A percentile compares a stretch with the other conserved stretches of the same genome.
Evolutionary conservation across 1,139 yeast genomes (phyloP).

Genomic region (Nadsonia starkeyi-henricii): DNA sequence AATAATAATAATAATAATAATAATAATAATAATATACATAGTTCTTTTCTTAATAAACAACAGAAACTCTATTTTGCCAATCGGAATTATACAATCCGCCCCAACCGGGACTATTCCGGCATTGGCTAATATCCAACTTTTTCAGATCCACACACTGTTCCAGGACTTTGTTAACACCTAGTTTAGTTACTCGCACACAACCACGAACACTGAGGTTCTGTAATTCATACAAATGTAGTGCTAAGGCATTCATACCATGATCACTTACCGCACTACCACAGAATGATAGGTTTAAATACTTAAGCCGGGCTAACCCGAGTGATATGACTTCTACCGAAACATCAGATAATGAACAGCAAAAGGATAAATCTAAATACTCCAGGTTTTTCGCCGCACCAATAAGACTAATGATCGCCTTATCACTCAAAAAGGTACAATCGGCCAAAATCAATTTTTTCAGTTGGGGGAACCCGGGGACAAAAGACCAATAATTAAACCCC

Average conservation of each 20-base stretch:
- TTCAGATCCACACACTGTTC: constrained; percentile 40
- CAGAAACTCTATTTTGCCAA: not conserved
- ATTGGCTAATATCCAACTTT: constrained; percentile 50
- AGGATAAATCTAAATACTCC: constrained; percentile 45
- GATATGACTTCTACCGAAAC: constrained; percentile 51
- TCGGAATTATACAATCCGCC: not conserved
- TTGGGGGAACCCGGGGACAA: constrained; percentile 36
- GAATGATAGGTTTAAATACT: constrained; percentile 45
- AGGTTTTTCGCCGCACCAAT: constrained; percentile 49
- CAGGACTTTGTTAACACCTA: constrained; percentile 55
- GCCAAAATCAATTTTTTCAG: constrained; percentile 40
- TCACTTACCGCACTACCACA: constrained; percentile 77
- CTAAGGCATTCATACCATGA: constrained; percentile 47
- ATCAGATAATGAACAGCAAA: constrained; percentile 65
- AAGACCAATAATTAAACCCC: constrained; percentile 56
- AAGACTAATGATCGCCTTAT: constrained; percentile 45
- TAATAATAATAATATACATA: no score
- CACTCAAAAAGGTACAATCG: constrained; percentile 64
- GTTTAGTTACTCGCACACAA: constrained; percentile 60
- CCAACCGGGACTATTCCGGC: constrained; percentile 35
- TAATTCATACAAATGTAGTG: constrained; percentile 37
- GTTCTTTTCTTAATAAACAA: not conserved
- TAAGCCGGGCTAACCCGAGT: constrained; percentile 45
- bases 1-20: no score
- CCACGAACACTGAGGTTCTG: constrained; percentile 44